Evolutionary conservation across 2,329 filamentous ascomycete genomes (phyloP).

Genomic region (Neoascochyta sp.): DNA sequence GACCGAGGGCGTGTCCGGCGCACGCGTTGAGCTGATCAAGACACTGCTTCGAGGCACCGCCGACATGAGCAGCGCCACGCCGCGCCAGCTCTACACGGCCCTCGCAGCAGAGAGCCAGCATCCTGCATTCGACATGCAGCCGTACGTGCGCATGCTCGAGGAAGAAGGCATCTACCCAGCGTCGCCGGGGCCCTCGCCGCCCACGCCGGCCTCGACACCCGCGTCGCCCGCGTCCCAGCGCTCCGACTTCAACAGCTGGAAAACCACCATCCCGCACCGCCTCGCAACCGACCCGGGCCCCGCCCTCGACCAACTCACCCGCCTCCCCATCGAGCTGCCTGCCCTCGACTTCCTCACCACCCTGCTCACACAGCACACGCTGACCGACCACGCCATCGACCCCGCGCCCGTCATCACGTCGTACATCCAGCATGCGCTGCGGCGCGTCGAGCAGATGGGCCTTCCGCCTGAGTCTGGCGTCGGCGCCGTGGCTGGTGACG

Average conservation of each 20-base stretch:
- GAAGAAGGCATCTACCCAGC: constrained; percentile 37
- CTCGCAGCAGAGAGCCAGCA: constrained; percentile 9
- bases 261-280: constrained; percentile 16
- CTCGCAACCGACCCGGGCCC: constrained; percentile 18
- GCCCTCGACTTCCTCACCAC: constrained; percentile 40
- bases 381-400: constrained; percentile 24
- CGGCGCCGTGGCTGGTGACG: not conserved
- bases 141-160: constrained; percentile 36
- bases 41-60: constrained; percentile 17
- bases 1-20: constrained; percentile 14
- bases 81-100: constrained; percentile 13
- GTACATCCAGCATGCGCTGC: constrained; percentile 40
- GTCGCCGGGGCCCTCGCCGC: constrained; percentile 1
- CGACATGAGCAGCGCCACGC: constrained; percentile 7
- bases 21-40: constrained; percentile 28
- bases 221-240: constrained; percentile 2
- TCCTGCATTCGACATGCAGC: constrained; percentile 21
- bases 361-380: constrained; percentile 28
- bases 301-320: constrained; percentile 29
- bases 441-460: constrained; percentile 32
- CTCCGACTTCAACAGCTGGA: constrained; percentile 18
- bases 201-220: not conserved
- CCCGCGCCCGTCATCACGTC: constrained; percentile 28
- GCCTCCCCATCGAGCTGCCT: constrained; percentile 36
- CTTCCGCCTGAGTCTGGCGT: constrained; percentile 9